Conservation (phyloP, 495 filamentous ascomycete genomes). For the Niebla homalea region DNA sequence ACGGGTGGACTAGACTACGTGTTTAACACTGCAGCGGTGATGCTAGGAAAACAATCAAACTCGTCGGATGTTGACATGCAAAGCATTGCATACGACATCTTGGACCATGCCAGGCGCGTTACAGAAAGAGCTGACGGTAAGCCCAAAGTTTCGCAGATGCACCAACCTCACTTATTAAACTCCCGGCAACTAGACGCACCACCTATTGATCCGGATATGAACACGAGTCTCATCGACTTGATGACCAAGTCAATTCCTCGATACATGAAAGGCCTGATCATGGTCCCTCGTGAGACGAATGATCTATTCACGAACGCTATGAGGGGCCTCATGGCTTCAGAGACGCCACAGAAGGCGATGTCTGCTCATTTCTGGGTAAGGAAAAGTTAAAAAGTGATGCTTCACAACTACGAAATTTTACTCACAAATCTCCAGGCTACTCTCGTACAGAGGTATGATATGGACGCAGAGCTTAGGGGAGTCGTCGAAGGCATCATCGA, state of each 20-base stretch:
- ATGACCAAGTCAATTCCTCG: slow-evolving; percentile 51
- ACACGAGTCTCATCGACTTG: slow-evolving; percentile 64
- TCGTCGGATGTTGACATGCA: slow-evolving; percentile 29
- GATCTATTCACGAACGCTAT: slow-evolving; percentile 69
- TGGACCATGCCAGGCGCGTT: slow-evolving; percentile 52
- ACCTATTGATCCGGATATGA: slow-evolving; percentile 62
- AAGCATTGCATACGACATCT: slow-evolving; percentile 38
- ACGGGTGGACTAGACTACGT: slow-evolving; percentile 61
- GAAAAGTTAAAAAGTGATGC: not conserved
- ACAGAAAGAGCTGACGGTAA: slow-evolving; percentile 49
- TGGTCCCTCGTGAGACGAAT: slow-evolving; percentile 38
- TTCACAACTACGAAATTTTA: slow-evolving; percentile 1
- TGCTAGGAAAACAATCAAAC: slow-evolving; percentile 52
- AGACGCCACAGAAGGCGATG: slow-evolving; percentile 68
- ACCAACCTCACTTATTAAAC: slow-evolving; percentile 10
- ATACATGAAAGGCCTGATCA: slow-evolving; percentile 45
- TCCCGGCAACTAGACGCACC: slow-evolving; percentile 28
- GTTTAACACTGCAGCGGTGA: slow-evolving; percentile 63
- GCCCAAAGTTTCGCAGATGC: slow-evolving; percentile 8
- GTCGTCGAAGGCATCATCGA: slow-evolving; percentile 40
- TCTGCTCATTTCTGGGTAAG: slow-evolving; percentile 72
- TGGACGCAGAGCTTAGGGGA: slow-evolving; percentile 27
- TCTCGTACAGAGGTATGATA: slow-evolving; percentile 16
- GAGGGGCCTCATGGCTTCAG: slow-evolving; percentile 53
- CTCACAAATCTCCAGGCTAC: slow-evolving; percentile 10